Base-by-base conservation (phyloP, 2,329 filamentous ascomycete genomes). In the Triangularia setosa region DNA sequence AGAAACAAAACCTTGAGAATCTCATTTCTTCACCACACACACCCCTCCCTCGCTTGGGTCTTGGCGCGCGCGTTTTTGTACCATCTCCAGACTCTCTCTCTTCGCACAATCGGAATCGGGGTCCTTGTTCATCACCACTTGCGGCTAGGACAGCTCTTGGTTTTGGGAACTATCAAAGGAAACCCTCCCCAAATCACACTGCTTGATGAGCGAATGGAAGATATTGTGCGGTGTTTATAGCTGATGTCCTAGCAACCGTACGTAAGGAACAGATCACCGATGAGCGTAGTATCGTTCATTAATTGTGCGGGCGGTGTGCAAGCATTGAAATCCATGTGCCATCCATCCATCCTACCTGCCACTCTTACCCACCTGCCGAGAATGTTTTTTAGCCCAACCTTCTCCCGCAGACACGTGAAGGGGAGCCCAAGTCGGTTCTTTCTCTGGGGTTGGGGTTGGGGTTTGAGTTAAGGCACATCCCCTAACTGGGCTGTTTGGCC, bases 41-140 rank as follows among this genome's bases (percentile, higher is more conserved):
- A 21, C 35, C 57, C 40, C 24, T 54, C 48, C 61, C 40, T 64
- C 65, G 56, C 59, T 27, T 58, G 33, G 55, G 1, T 30, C 64
- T 64, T 66, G 61, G 58, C 59, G 30, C 30, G 33, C 48, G 53
- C 48, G 35, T 52, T 60, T 60, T 60, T 53, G 23, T n/a, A 28
- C 52, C 52, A 8, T 62, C 24, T 40, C 35, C 16, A 40, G 35
- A n/a, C 4, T n/a, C 14, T 35, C 55, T 18, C 40, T 21, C 7
- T 21, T 53, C 58, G 40, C 40, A 30, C 48, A 58, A 52, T 18
- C 14, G 14, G 7, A 55, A 55, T 27, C 52, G 18, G 40, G 18
- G 40, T 21, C 40, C 40, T 21, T 18, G 40, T 48, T 40, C 16
- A n/a, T 40, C 14, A 40, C 35, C 11, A 7, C 12, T 35, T 9